Conservation (phyloP, 2,329 filamentous ascomycete genomes). For the Verticillium longisporum region DNA sequence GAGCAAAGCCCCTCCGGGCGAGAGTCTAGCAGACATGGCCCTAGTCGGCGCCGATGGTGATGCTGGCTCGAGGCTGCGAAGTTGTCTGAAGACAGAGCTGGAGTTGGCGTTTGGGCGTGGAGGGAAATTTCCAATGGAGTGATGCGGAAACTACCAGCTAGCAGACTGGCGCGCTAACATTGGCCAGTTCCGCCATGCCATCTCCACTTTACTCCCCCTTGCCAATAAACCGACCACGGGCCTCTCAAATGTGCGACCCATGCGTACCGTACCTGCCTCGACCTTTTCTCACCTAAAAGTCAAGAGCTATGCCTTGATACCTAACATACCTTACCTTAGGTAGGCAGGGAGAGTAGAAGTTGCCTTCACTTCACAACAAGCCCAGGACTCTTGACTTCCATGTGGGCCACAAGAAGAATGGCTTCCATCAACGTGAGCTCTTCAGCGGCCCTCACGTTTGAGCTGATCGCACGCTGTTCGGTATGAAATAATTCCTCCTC, state of each 20-base stretch:
- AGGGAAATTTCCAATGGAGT: background rate
- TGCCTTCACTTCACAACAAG: no score
- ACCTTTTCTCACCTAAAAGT: background rate
- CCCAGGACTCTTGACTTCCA: background rate
- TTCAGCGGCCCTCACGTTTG: conserved; percentile 67
- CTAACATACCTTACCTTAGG: no score
- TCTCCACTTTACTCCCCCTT: background rate
- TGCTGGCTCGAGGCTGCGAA: conserved; percentile 11
- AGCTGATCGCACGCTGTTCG: conserved; percentile 71
- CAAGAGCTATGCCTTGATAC: background rate
- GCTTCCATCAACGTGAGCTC: conserved; percentile 41
- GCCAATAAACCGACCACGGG: background rate
- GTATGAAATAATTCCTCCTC: conserved; percentile 41
- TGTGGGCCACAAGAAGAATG: conserved; percentile 31
- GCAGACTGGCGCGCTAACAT: background rate
- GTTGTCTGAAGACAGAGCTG: background rate
- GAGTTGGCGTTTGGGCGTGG: background rate
- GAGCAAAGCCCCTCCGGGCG: conserved; percentile 63
- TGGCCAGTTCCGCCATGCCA: background rate
- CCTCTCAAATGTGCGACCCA: background rate
- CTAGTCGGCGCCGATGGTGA: conserved; percentile 18
- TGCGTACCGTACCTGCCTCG: background rate
- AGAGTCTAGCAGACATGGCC: conserved; percentile 26
- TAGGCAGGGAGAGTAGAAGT: no score
- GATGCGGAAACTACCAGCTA: background rate